Evolutionary conservation across 176 grass and related monocot species (phyloP).

Genomic region (Triticum urartu): DNA sequence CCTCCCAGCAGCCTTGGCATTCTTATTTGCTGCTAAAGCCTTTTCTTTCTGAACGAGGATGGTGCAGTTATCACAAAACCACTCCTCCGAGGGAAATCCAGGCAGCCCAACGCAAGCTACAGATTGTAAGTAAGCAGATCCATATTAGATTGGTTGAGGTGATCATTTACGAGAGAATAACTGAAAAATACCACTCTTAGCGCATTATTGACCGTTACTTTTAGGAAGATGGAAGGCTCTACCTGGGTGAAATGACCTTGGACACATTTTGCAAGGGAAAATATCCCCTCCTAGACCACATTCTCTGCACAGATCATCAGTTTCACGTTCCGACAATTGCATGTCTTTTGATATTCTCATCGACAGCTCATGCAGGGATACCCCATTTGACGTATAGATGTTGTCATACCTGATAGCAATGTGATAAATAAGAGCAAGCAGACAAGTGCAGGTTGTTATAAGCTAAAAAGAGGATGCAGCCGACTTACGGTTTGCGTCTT

Average conservation of each 20-base stretch:
- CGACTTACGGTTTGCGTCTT: conserved; percentile 89
- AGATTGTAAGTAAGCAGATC: conserved; percentile 25
- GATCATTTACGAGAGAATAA: neutral
- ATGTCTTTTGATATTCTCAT: conserved; percentile 79
- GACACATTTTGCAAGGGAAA: conserved; percentile 89
- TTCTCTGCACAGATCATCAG: conserved; percentile 83
- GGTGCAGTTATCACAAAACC: conserved; percentile 87
- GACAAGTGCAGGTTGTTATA: neutral
- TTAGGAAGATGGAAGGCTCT: neutral
- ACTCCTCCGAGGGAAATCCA: conserved; percentile 59
- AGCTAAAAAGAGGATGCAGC: conserved; percentile 9
- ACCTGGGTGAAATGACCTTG: conserved; percentile 94
- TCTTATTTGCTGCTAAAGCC: conserved; percentile 78
- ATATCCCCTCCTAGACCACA: conserved; percentile 83
- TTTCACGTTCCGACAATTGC: conserved; percentile 57
- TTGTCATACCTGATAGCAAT: conserved; percentile 79
- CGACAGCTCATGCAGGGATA: conserved; percentile 91
- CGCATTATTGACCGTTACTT: conserved; percentile 5
- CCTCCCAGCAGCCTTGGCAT: conserved; percentile 96
- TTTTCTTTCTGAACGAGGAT: conserved; percentile 84
- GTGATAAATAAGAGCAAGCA: conserved; percentile 24
- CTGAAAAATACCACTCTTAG: neutral
- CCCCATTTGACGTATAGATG: conserved; percentile 97
- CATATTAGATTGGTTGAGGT: neutral
- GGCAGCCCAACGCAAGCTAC: conserved; percentile 73